A percentile compares a stretch with the other conserved stretches of the same genome.
phyloP scores from a whole-genome alignment of 2,329 filamentous ascomycete genomes.

The Colletotrichum godetiae region DNA sequence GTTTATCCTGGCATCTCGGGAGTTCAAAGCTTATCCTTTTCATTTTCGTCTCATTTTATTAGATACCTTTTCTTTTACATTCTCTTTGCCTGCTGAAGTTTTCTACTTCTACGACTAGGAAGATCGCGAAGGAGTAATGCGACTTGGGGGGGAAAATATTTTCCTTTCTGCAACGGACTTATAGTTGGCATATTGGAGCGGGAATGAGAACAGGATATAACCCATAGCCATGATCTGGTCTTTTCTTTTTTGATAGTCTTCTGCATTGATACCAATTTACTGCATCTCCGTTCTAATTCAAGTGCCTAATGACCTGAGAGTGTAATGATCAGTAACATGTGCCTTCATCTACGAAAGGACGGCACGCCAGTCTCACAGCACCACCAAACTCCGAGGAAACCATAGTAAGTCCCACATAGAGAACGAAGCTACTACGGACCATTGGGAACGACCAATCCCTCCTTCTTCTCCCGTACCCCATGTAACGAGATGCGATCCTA shows the following conservation, averaged over 20 bases:
- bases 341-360: neutral
- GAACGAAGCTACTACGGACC: neutral
- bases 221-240: neutral
- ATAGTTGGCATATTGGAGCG: neutral
- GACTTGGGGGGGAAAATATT: neutral
- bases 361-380: neutral
- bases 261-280: constrained; percentile 1
- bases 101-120: neutral
- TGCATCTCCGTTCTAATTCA: neutral
- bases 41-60: neutral
- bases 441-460: no score
- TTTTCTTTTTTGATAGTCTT: neutral
- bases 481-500: neutral
- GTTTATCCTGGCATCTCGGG: neutral
- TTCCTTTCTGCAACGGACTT: neutral
- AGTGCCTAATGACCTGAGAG: neutral
- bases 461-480: neutral
- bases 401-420: neutral
- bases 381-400: neutral
- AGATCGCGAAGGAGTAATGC: neutral
- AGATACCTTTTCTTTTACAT: constrained; percentile 5
- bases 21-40: neutral
- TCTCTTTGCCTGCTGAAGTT: neutral
- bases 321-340: neutral
- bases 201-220: neutral